Evolutionary conservation across 2,329 filamentous ascomycete genomes (phyloP), one percentile per base, ranked within the genome.

Genomic region (Penicillium aurantiogriseum): DNA sequence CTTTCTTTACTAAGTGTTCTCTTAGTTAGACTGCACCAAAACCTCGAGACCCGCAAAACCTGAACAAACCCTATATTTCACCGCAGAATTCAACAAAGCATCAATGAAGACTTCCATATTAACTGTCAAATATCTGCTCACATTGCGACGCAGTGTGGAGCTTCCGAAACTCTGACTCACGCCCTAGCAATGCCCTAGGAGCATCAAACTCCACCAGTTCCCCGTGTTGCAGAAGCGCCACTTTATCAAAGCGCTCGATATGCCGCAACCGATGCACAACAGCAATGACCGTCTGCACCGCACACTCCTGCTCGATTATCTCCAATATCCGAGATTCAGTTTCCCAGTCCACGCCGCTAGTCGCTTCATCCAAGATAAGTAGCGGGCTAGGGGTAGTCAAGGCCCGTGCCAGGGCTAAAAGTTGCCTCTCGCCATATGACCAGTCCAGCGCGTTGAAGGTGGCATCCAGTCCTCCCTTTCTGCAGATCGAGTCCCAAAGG

Each of bases 341-440:
- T 17, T 47, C 42, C 31, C 21, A 47, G 39, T 79, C 74, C 42
- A 82, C 64, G n/a, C 79, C 76, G 69, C 62, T 61, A 4, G 62
- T 66, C 2, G 54, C 59, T n/a, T 67, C 63, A 40, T 67, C 63
- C 10, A 67, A 27, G n/a, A 65, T 55, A 2, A 66, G 3, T 11
- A 66, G 45, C 75, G 80, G 42, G 63, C 47, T 52, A 9, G 43
- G 33, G 29, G 45, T 47, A 7, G 82, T 61, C 15, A 82, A 64
- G 0, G 79, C 76, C 48, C 82, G 68, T 0, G 81, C 79, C 0
- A 84, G 68, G 40, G 75, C 77, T 50, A 83, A 79, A 0, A 83
- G 69, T 65, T 84, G 81, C 46, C 74, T 74, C 65, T 85, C 77
- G 0, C 81, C 81, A 44, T 80, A 76, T 0, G 78, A 81, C 5